A percentile compares a stretch with the other conserved stretches of the same genome.
Evolutionary conservation across 2,329 filamentous ascomycete genomes (phyloP).

Genomic region (Dactylellina haptotyla): DNA sequence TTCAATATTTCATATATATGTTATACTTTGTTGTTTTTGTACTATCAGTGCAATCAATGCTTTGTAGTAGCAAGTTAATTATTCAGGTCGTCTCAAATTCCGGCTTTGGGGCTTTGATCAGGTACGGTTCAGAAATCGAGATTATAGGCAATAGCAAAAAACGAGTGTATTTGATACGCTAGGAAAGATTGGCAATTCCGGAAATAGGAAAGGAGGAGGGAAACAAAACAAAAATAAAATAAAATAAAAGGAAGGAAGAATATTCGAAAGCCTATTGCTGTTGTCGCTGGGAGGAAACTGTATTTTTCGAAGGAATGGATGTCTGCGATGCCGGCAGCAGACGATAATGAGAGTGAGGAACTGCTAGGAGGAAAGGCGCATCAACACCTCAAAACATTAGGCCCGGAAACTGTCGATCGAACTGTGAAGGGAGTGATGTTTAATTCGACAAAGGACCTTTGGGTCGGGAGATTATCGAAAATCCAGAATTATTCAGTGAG

Average conservation of each 20-base stretch:
- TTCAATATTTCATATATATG: background rate
- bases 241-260: too few relatives aligned
- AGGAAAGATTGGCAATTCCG: slow-evolving; percentile 5
- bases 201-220: background rate
- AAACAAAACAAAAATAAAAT: too few relatives aligned
- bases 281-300: background rate
- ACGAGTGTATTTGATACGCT: too few relatives aligned
- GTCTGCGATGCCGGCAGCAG: slow-evolving; percentile 46
- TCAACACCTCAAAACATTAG: slow-evolving; percentile 1
- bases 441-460: background rate
- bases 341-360: slow-evolving; percentile 16
- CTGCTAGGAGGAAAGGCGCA: background rate
- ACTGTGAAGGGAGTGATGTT: background rate
- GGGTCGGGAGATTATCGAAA: background rate
- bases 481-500: background rate
- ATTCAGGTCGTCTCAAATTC: too few relatives aligned
- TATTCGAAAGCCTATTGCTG: background rate
- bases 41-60: background rate
- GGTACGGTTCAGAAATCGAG: too few relatives aligned
- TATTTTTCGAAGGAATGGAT: slow-evolving; percentile 41
- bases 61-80: background rate
- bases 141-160: too few relatives aligned
- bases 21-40: too few relatives aligned
- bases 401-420: slow-evolving; percentile 6
- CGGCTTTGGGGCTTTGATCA: too few relatives aligned